Conservation (phyloP, 108 stramenopile species). For the Ochromonas danica region DNA sequence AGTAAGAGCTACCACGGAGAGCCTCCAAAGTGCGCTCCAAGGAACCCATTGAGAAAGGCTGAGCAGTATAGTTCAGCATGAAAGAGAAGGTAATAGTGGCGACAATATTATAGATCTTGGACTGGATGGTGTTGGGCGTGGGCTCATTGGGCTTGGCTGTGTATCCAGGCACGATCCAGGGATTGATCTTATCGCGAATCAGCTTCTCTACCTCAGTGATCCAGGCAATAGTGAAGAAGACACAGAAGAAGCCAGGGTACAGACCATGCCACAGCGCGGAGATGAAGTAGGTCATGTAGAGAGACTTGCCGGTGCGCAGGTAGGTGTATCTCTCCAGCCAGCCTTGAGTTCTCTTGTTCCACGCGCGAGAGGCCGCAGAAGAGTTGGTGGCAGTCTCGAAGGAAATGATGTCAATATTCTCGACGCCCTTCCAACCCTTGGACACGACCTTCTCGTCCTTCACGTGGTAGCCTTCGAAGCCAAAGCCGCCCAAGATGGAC, state of each 20-base stretch:
- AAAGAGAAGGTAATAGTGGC: neutral
- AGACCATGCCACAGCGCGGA: slow-evolving; percentile 34
- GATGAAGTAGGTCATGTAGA: slow-evolving; percentile 19
- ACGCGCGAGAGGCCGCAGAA: slow-evolving; percentile 70
- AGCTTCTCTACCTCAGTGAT: neutral
- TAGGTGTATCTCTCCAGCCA: slow-evolving; percentile 36
- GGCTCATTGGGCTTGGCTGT: neutral
- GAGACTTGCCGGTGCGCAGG: neutral
- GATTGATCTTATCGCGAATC: slow-evolving; percentile 14
- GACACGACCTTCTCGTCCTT: neutral
- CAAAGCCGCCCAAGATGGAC: slow-evolving; percentile 41
- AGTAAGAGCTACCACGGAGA: neutral
- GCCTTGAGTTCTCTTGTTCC: slow-evolving; percentile 86
- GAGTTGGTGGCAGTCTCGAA: slow-evolving; percentile 87
- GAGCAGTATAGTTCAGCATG: slow-evolving; percentile 9
- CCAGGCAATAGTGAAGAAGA: slow-evolving; percentile 8
- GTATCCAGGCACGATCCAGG: slow-evolving; percentile 7
- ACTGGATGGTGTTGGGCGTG: neutral
- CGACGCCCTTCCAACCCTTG: slow-evolving; percentile 11
- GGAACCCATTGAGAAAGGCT: slow-evolving; percentile 28
- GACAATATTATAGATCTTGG: slow-evolving; percentile 4
- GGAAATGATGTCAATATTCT: slow-evolving; percentile 80
- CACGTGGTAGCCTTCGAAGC: slow-evolving; percentile 32
- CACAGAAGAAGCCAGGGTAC: slow-evolving; percentile 31
- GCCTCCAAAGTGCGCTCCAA: neutral